Evolutionary conservation across 208 protist genomes (phyloP).

Genomic region (Trypanosomatidae sp.): DNA sequence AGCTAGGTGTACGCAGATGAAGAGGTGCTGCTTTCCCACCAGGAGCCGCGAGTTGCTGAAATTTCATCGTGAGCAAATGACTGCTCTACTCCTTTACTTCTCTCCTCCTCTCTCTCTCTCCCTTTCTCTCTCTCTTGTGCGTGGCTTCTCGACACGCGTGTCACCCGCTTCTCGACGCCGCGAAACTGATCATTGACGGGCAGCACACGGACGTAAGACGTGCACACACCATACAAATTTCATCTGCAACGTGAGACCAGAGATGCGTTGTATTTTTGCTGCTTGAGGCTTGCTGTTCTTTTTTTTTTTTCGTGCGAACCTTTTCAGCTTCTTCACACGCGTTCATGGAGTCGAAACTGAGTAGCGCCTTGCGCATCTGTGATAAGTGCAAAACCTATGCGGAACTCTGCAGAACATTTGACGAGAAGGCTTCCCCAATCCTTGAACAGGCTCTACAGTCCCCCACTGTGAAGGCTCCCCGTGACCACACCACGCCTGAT

Average conservation of each 20-base stretch:
- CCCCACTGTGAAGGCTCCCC: slow-evolving; percentile 41
- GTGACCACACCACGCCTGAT: slow-evolving; percentile 67
- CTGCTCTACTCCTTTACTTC: background rate
- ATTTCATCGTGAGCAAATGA: background rate
- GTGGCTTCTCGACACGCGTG: background rate
- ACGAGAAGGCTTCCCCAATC: slow-evolving; percentile 30
- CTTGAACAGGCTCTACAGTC: slow-evolving; percentile 49
- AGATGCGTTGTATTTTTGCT: background rate
- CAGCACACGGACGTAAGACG: background rate
- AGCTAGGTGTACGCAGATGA: background rate
- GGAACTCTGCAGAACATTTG: slow-evolving; percentile 27
- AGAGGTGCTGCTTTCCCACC: background rate
- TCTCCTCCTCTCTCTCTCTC: background rate
- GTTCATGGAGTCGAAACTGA: slow-evolving; percentile 39
- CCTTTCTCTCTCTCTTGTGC: background rate
- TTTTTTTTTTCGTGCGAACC: background rate
- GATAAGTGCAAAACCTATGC: slow-evolving; percentile 31
- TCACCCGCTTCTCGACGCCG: background rate
- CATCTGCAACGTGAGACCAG: background rate
- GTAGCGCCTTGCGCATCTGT: slow-evolving; percentile 30
- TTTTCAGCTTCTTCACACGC: background rate
- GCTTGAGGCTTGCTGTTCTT: background rate
- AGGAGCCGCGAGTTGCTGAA: background rate
- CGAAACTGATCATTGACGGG: background rate
- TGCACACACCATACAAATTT: background rate